phyloP scores from a whole-genome alignment of 768 basidiomycete species.

The Rhizopogon roseolus region DNA sequence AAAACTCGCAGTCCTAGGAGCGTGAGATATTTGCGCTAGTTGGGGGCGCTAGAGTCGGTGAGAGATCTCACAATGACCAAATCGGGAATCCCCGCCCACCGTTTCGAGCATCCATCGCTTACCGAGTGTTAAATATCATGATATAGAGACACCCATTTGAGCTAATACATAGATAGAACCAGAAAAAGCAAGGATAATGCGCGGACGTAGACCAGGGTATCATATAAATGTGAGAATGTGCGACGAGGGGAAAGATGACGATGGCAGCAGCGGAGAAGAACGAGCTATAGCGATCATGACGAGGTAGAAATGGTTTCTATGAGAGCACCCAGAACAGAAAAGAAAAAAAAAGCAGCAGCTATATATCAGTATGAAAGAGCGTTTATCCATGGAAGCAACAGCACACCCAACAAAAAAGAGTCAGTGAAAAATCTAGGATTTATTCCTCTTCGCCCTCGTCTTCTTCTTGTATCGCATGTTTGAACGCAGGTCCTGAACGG shows the following conservation, averaged over 20 bases:
- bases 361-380: constrained; percentile 4
- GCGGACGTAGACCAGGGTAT: constrained; percentile 19
- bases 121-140: no score
- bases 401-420: no score
- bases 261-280: not conserved
- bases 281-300: constrained; percentile 12
- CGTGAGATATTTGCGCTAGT: no score
- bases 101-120: no score
- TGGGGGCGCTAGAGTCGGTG: no score
- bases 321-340: constrained; percentile 10
- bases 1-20: no score
- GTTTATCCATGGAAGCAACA: not conserved
- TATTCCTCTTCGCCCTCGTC: constrained; percentile 79
- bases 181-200: not conserved
- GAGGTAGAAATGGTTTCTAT: constrained; percentile 5
- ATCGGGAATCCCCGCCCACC: no score
- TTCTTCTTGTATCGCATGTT: constrained; percentile 75
- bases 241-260: constrained; percentile 4
- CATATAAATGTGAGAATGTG: constrained; percentile 8
- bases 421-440: constrained; percentile 3
- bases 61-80: no score
- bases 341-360: constrained; percentile 3
- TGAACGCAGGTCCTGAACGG: constrained; percentile 70
- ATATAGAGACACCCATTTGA: no score
- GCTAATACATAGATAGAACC: not conserved